These are phyloP conservation scores for Kockovaella imperatae DNA, from an alignment of 768 basidiomycete genomes.

Conservation along the genomic window DNA sequence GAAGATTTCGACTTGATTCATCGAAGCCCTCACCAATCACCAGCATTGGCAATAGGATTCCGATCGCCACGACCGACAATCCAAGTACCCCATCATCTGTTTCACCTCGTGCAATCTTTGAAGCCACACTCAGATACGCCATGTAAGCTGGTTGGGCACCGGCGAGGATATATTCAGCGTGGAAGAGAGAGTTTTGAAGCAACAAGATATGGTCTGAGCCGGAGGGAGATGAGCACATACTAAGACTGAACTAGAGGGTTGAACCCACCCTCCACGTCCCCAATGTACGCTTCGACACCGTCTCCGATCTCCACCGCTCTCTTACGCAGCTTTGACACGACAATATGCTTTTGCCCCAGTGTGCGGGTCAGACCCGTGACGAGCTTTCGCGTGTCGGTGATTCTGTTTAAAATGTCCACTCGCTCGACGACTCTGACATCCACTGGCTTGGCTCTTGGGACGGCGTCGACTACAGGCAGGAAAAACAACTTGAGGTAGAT, in stretches of 20 bases:
- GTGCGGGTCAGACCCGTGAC: constrained; percentile 71
- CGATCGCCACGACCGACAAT: constrained; percentile 61
- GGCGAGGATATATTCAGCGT: constrained; percentile 81
- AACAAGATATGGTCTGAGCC: constrained; percentile 76
- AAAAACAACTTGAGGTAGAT: constrained; percentile 36
- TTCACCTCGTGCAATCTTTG: constrained; percentile 55
- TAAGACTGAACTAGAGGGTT: neutral
- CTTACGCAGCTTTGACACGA: constrained; percentile 70
- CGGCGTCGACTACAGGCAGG: constrained; percentile 29
- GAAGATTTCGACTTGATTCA: neutral
- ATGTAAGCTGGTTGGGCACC: constrained; percentile 82
- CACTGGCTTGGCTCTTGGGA: constrained; percentile 11
- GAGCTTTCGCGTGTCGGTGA: constrained; percentile 68
- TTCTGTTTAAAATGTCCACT: constrained; percentile 58
- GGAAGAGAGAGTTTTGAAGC: constrained; percentile 70
- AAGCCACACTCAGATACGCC: constrained; percentile 61
- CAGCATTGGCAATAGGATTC: constrained; percentile 60
- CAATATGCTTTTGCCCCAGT: constrained; percentile 71
- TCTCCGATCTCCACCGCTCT: constrained; percentile 52
- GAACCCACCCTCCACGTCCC: constrained; percentile 75
- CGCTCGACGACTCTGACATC: constrained; percentile 33
- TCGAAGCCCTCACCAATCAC: constrained; percentile 39
- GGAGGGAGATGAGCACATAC: neutral
- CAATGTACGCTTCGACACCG: constrained; percentile 78
- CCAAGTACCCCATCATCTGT: constrained; percentile 61